Base-by-base conservation (phyloP, 306 rosid species). In the Vachellia pachyceras region DNA sequence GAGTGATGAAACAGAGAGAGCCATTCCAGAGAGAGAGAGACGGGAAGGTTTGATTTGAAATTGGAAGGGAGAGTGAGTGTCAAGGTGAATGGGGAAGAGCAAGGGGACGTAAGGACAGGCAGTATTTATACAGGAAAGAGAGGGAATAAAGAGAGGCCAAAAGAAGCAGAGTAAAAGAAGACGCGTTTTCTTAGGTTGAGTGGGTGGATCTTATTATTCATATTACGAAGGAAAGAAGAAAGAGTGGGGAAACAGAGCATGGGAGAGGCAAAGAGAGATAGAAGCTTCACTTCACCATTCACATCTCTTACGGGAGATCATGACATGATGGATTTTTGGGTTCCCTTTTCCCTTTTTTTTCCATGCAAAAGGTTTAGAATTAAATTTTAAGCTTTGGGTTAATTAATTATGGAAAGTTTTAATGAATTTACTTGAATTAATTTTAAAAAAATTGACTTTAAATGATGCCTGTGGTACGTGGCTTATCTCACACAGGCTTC, bases 171-270 rank as follows among this genome's bases (percentile, higher is more conserved):
- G 36, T n/a, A 67, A 67, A 81, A 0, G 63, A 77, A 70, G 63
- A 88, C 87, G 91, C 91, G 97, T 80, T 87, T 84, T 80, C 87
- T 84, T 45, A 72, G 69, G 88, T 79, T 69, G 83, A 50, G 88
- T 71, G 15, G 89, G 77, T 83, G 77, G 79, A 76, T 83, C 73
- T 71, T 65, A 75, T 74, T 12, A 65, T 68, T 68, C 77, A 60
- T 15, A 40, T 11, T 39, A 29, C n/a, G 5, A 2, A 3, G 29
- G 67, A 29, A 61, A 61, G 3, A 54, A 10, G 5, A 11, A 12
- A 8, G 9, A 1, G 33, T 0, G 33, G 33, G 33, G 33, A 33
- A 60, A 29, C 9, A 29, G 8, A 61, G 40, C 17, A 12, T 12
- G 36, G 1, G 22, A 45, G 49, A 10, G 13, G 10, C 2, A 8